phyloP scores from a whole-genome alignment of 371 early-diverging fungal species.

The Mortierella sp. region DNA sequence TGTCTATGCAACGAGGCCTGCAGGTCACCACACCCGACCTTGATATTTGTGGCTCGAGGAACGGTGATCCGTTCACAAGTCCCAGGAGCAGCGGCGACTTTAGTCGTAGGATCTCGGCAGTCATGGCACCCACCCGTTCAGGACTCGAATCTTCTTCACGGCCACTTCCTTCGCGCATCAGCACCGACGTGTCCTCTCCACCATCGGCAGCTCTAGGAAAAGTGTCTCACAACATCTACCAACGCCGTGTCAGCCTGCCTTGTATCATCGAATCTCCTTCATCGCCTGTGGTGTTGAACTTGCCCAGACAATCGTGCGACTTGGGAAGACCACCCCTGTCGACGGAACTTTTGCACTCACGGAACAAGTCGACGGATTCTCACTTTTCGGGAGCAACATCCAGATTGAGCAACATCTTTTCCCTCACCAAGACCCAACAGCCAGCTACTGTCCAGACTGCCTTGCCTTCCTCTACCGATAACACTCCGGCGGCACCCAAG shows the following conservation, averaged over 20 bases:
- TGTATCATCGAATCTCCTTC: conserved; percentile 50
- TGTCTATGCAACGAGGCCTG: conserved; percentile 48
- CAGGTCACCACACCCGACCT: conserved; percentile 34
- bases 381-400: neutral
- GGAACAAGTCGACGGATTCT: neutral
- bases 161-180: neutral
- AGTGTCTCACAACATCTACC: conserved; percentile 10
- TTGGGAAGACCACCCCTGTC: conserved; percentile 27
- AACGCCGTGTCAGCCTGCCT: conserved; percentile 49
- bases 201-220: neutral
- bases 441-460: neutral
- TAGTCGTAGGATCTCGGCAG: conserved; percentile 38
- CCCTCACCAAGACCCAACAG: neutral
- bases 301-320: conserved; percentile 49
- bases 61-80: conserved; percentile 37
- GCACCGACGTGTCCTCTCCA: conserved; percentile 6
- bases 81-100: conserved; percentile 46
- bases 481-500: neutral
- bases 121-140: conserved; percentile 29
- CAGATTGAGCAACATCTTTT: neutral
- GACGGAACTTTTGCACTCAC: conserved; percentile 17
- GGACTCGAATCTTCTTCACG: conserved; percentile 6
- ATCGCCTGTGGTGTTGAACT: conserved; percentile 16
- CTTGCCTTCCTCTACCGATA: neutral
- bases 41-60: conserved; percentile 15